phyloP scores from a whole-genome alignment of 2,329 filamentous ascomycete genomes.

The Thielaviopsis populi region DNA sequence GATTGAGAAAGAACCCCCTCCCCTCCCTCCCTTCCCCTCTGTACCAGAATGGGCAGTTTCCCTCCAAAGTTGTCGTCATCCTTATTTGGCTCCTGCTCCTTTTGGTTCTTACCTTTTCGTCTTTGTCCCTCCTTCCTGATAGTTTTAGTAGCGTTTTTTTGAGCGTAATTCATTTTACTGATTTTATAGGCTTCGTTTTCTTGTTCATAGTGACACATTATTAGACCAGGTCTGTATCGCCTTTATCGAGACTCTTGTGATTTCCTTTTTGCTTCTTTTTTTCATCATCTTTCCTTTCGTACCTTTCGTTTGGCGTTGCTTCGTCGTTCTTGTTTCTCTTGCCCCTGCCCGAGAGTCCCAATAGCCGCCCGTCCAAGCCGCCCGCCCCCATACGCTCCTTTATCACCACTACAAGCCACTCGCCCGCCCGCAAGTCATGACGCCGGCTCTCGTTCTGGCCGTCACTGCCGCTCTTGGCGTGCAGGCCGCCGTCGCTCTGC shows the following conservation, averaged over 20 bases:
- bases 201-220: background rate
- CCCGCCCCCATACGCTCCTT: background rate
- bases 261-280: background rate
- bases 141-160: background rate
- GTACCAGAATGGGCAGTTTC: background rate
- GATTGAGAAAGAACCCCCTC: background rate
- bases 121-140: background rate
- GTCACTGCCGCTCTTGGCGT: slow-evolving; percentile 9
- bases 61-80: background rate
- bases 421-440: background rate
- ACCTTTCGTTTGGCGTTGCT: background rate
- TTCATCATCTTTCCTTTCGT: background rate
- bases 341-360: background rate
- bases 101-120: background rate
- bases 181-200: background rate
- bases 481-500: slow-evolving; percentile 1
- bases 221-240: background rate
- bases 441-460: slow-evolving; percentile 6
- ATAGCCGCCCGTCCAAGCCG: background rate
- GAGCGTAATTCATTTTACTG: background rate
- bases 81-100: background rate
- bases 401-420: background rate
- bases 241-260: background rate
- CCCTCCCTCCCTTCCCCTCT: background rate
- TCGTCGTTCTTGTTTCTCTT: background rate